phyloP scores from a whole-genome alignment of 2,329 filamentous ascomycete species.

The Fusarium pilosicola region DNA sequence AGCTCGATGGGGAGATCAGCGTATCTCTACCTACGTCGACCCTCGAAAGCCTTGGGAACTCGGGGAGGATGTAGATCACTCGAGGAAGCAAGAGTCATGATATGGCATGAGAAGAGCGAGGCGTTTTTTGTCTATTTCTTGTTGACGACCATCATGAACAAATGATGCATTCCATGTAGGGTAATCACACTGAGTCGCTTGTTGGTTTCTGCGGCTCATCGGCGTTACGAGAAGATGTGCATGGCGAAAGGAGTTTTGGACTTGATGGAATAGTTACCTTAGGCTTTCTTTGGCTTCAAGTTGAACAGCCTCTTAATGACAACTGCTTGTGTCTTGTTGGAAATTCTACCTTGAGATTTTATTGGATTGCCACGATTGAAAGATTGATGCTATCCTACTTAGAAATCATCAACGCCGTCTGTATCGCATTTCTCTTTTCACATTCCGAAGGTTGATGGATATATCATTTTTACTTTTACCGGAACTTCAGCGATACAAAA shows the following conservation, averaged over 20 bases:
- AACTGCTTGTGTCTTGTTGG: slow-evolving; percentile 5
- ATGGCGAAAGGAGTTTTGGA: slow-evolving; percentile 35
- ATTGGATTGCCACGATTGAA: background rate
- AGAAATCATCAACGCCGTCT: background rate
- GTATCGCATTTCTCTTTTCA: background rate
- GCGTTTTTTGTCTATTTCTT: slow-evolving; percentile 39
- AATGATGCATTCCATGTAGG: slow-evolving; percentile 42
- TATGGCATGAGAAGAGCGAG: slow-evolving; percentile 31
- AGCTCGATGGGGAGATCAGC: slow-evolving; percentile 68
- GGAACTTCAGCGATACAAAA: too few relatives aligned
- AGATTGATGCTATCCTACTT: background rate
- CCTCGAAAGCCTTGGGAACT: slow-evolving; percentile 63
- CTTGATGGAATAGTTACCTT: slow-evolving; percentile 4
- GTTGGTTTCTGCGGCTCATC: slow-evolving; percentile 31
- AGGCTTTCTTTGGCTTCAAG: slow-evolving; percentile 20
- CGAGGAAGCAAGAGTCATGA: slow-evolving; percentile 42
- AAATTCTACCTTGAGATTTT: background rate
- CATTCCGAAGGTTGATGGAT: background rate
- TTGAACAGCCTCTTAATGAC: slow-evolving; percentile 20
- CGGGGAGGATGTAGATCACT: slow-evolving; percentile 61
- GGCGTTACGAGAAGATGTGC: slow-evolving; percentile 39
- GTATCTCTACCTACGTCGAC: slow-evolving; percentile 65
- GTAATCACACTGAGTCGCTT: slow-evolving; percentile 26
- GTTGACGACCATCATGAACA: slow-evolving; percentile 41
- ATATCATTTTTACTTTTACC: background rate